Conservation (phyloP, 352 stramenopile species). For the Globisporangium iwayamae region DNA sequence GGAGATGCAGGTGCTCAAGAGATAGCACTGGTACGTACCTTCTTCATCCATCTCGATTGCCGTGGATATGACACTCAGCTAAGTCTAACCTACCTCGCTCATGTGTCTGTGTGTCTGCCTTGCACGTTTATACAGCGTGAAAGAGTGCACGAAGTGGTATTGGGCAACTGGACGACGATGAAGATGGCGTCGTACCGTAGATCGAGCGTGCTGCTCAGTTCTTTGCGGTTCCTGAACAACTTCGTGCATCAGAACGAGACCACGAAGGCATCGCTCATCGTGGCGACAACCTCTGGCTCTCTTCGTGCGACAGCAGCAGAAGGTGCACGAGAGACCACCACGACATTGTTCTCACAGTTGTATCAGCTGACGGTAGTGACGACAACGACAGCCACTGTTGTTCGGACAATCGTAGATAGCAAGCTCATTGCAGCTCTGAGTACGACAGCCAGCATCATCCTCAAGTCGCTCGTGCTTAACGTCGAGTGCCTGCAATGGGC, state of each 20-base stretch:
- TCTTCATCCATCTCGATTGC: neutral
- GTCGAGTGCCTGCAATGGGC: constrained; percentile 42
- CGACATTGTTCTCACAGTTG: constrained; percentile 17
- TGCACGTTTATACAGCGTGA: constrained; percentile 24
- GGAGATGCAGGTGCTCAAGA: constrained; percentile 29
- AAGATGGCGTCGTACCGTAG: constrained; percentile 36
- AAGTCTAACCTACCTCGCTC: constrained; percentile 1
- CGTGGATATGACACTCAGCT: neutral
- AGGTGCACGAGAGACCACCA: neutral
- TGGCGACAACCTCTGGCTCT: constrained; percentile 4
- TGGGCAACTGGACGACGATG: constrained; percentile 59
- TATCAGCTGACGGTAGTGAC: constrained; percentile 10
- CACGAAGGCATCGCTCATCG: constrained; percentile 32
- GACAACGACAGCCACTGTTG: neutral
- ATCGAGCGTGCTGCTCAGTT: constrained; percentile 37
- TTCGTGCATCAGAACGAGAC: constrained; percentile 41
- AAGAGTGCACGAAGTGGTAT: constrained; percentile 29
- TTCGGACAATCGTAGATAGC: neutral
- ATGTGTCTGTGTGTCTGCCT: neutral
- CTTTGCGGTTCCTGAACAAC: constrained; percentile 46
- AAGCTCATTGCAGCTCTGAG: constrained; percentile 13
- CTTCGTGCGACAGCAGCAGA: neutral
- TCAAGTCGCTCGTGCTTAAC: constrained; percentile 46
- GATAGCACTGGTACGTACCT: constrained; percentile 30
- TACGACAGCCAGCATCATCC: constrained; percentile 35